Base-by-base conservation (phyloP, 1,284 basidiomycete species). In the Paramarasmius palmivorus region DNA sequence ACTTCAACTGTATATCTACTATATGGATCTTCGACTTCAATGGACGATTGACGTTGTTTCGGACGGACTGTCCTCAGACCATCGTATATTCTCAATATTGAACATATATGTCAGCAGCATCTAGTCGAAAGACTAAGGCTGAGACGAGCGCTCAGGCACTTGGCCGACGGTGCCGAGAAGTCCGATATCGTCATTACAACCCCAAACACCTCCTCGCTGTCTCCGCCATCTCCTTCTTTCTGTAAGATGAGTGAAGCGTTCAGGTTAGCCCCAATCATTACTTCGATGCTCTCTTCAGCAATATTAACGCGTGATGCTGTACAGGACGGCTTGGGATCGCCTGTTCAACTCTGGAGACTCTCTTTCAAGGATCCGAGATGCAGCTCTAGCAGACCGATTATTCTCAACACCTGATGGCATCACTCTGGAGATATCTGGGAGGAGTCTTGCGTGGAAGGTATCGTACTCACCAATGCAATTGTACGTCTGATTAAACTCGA, bases 401-500 rank as follows among this genome's bases (percentile, higher is more conserved):
- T 78, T 87, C 57, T 66, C 70, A 48, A 61, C 69, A 19, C 60
- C 65, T 2, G 68, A 73, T 37, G 72, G 70, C 48, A 67, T n/a
- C n/a, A n/a, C n/a, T n/a, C n/a, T 76, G 34, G 80, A 78, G 38
- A 71, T 87, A 12, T 68, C 77, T 53, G 89, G 89, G 17, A 76
- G 89, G 61, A 90, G 89, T 66, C 68, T 92, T 54, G 84, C 81
- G 48, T 92, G 90, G 89, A 92, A 91, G 84, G 89, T 86, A 61
- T 59, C 65, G 51, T 46, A 26, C 25, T 46, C 47, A 61, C 58
- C 50, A 25, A 44, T 9, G n/a, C 50, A 53, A 26, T 32, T 57
- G 42, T 22, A 36, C 49, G 38, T 44, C 22, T 57, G 57, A 46
- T 53, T 49, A 20, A 44, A 39, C 42, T 49, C 38, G 15, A 48